Evolutionary conservation across 2,329 filamentous ascomycete genomes (phyloP), one percentile per base, ranked within the genome.

Genomic region (Septoria petroselini): DNA sequence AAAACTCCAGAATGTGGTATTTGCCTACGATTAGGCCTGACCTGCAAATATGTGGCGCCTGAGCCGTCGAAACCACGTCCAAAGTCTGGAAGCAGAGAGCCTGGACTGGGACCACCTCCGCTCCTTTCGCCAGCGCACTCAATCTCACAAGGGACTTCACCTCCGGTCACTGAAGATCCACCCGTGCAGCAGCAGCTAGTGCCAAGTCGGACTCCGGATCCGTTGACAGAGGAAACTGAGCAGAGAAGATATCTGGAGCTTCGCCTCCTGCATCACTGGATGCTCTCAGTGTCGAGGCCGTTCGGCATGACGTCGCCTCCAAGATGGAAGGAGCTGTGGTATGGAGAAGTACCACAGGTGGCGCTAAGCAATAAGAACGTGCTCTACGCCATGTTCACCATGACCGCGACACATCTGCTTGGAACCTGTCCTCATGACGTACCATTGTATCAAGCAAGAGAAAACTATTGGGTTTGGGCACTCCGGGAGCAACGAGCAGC

Each of bases 1-100:
- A 58, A 60, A 1, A 74, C 68, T 25, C 79, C 78, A 0, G 57
- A 62, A 1, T 82, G 78, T 57, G 65, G 66, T 17, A 75, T 73
- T 44, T 82, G 79, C 57, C 41, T 64, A 8, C 57, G 66, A 1
- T 78, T 74, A 39, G 71, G 75, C 11, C 72, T 78, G 4, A 64
- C 69, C 7, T 80, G 77, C 62, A 71, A 70, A 41, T 80, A 77
- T 54, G 66, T 51, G 5, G 44, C 39, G 2, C 48, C 51, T 7
- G 58, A 60, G 38, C 54, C 58, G 14, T 42, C 54, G 7, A 49
- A 50, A 21, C 17, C 52, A 15, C 53, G 55, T 6, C 31, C 58
- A 3, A 59, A 56, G 37, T 53, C 57, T 9, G 41, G 42, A 17
- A 55, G 46, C 17, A 47, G 37, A 17, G 50, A 52, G 23, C 44